Conservation (phyloP, 208 protist species). For the Acanthamoeba triangularis region DNA sequence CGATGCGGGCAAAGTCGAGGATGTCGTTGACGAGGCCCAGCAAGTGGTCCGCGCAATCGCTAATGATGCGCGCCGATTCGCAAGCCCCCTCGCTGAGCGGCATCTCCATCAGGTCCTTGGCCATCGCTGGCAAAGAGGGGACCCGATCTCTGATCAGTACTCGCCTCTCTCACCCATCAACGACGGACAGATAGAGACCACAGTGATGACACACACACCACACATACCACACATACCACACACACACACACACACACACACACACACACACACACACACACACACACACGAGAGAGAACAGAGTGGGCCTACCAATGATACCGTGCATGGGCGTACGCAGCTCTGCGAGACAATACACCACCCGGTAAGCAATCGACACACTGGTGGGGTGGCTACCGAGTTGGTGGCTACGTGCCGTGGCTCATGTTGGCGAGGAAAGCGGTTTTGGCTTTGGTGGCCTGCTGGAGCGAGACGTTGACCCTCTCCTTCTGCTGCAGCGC, state of each 20-base stretch:
- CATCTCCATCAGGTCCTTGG: slow-evolving; percentile 37
- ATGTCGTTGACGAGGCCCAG: slow-evolving; percentile 50
- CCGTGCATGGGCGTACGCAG: slow-evolving; percentile 61
- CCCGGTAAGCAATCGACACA: too few species aligned
- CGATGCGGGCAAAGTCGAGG: slow-evolving; percentile 44
- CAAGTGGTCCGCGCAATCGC: slow-evolving; percentile 46
- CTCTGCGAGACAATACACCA: slow-evolving; percentile 25
- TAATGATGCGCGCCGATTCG: slow-evolving; percentile 15
- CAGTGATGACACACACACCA: not conserved
- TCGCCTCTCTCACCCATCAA: too few species aligned
- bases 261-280: not conserved
- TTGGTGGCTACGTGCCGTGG: not conserved
- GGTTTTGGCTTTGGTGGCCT: slow-evolving; percentile 62
- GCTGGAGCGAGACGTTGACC: slow-evolving; percentile 16
- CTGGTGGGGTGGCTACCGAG: not conserved
- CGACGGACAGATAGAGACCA: not conserved
- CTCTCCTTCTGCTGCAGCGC: slow-evolving; percentile 42
- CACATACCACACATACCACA: not conserved
- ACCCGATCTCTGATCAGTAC: too few species aligned
- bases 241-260: not conserved
- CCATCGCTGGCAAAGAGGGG: not conserved
- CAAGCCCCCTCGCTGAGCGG: not conserved
- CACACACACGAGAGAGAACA: not conserved
- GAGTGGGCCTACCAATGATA: not conserved
- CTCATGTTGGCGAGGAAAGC: slow-evolving; percentile 59